Base-by-base conservation (phyloP, 2,329 filamentous ascomycete species). In the Ophiocordyceps australis region DNA sequence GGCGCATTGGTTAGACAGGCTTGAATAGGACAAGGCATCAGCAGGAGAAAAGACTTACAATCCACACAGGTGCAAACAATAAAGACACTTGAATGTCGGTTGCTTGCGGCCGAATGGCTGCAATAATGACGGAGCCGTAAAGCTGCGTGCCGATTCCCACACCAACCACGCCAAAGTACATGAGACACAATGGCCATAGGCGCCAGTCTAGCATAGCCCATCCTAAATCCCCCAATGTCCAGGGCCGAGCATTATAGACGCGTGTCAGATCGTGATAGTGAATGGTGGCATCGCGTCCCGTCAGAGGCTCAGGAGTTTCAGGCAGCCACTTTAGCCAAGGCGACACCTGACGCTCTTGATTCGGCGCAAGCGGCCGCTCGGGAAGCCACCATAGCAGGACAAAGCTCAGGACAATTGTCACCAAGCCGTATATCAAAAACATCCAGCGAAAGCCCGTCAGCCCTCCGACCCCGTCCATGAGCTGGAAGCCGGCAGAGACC, bases 141-240 rank as follows among this genome's bases (percentile, higher is more conserved):
- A 79, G 69, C 51, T 92, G 82, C 1, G 81, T 83, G 23, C 82
- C 83, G 33, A 92, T 92, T 7, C 83, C 83, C 4, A 92, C 83
- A 14, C 83, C 83, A 2, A 93, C 83, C 4, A 93, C 83, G 13
- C 83, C 83, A 52, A 93, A 92, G 52, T 93, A 93, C 83, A 93
- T 93, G 27, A 92, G 43, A 2, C 75, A 63, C 36, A 93, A 51
- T 2, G 83, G 83, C 77, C 81, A 93, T 12, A 92, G 59, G 3
- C 82, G 69, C 83, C 82, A 92, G 49, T 93, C 83, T 19, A 78
- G 59, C 17, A 92, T 53, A 2, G 91, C 78, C 14, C 57, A 54
- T 14, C 57, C 55, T 2, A 93, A 57, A 36, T 93, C 81, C 28
- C 55, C 67, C 32, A 79, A 36, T 1, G 59, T 73, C 83, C 83